Percentiles rank a stretch among this genome's conserved stretches.
Evolutionary conservation across 2,329 filamentous ascomycete genomes (phyloP).

Genomic region (Acrocalymma vagum): DNA sequence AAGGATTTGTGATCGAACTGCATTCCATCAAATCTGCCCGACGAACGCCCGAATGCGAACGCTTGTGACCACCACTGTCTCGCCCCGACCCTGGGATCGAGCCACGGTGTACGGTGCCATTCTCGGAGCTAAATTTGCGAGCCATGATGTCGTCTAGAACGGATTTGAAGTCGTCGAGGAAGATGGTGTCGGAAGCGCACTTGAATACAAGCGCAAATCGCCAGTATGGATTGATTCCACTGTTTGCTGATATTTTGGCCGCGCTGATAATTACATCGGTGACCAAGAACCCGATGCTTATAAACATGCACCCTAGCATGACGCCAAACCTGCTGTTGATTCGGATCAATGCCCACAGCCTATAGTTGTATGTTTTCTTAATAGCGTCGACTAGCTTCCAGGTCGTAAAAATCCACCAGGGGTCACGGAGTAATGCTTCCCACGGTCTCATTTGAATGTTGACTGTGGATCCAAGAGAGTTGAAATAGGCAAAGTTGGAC

Average conservation of each 20-base stretch:
- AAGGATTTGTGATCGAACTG: constrained; percentile 16
- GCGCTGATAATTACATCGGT: constrained; percentile 41
- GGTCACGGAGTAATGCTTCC: constrained; percentile 42
- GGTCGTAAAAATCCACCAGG: constrained; percentile 49
- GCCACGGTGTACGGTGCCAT: constrained; percentile 20
- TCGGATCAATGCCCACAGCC: constrained; percentile 28
- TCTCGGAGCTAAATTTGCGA: constrained; percentile 29
- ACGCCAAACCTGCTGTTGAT: constrained; percentile 43
- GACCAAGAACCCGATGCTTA: constrained; percentile 40
- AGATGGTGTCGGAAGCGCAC: constrained; percentile 45
- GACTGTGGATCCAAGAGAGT: constrained; percentile 35
- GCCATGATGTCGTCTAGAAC: constrained; percentile 42
- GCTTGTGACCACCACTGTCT: constrained; percentile 13
- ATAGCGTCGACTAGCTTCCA: constrained; percentile 41
- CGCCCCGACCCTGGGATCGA: constrained; percentile 16
- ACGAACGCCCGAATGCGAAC: constrained; percentile 22
- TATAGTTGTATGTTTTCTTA: constrained; percentile 43
- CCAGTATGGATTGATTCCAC: constrained; percentile 48
- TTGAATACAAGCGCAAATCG: constrained; percentile 46
- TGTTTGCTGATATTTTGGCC: constrained; percentile 29
- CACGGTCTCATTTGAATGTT: constrained; percentile 40
- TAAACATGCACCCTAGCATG: constrained; percentile 44
- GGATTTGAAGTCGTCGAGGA: constrained; percentile 47
- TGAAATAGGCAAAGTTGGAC: constrained; percentile 48
- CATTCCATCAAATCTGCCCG: constrained; percentile 30